Evolutionary conservation across 768 basidiomycete species (phyloP).

Genomic region (Mycena haematopus): DNA sequence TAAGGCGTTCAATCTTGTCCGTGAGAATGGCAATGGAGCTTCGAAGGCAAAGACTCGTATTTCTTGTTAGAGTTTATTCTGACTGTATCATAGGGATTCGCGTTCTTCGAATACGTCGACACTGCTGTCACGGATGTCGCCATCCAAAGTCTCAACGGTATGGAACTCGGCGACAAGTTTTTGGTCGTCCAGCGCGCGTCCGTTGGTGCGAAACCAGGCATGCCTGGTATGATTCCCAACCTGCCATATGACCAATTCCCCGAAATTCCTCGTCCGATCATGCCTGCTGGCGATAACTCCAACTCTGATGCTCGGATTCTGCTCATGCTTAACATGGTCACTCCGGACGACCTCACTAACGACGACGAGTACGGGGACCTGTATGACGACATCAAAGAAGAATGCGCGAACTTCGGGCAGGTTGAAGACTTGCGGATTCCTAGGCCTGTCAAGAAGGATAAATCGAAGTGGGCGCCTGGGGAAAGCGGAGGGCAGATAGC

Average conservation of each 20-base stretch:
- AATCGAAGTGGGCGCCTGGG: conserved; percentile 74
- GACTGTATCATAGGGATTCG: conserved; percentile 77
- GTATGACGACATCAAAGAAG: conserved; percentile 92
- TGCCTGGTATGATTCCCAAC: conserved; percentile 66
- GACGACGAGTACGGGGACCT: conserved; percentile 95
- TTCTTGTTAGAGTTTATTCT: conserved; percentile 13
- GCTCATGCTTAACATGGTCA: conserved; percentile 99
- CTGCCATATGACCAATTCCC: conserved; percentile 83
- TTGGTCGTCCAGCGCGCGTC: conserved; percentile 97
- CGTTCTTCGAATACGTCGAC: conserved; percentile 99
- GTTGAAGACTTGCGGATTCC: conserved; percentile 91
- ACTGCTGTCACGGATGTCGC: conserved; percentile 89
- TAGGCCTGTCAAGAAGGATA: conserved; percentile 86
- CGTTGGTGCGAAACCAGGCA: conserved; percentile 84
- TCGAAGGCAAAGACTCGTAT: conserved; percentile 70
- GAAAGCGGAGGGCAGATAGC: conserved; percentile 61
- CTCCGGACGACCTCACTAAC: conserved; percentile 85
- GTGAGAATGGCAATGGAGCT: conserved; percentile 86
- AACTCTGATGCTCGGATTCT: conserved; percentile 78
- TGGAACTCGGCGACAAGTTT: conserved; percentile 96
- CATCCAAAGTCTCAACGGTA: conserved; percentile 94
- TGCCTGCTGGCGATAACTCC: conserved; percentile 79
- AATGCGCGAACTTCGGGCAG: conserved; percentile 79
- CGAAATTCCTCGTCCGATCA: conserved; percentile 85
- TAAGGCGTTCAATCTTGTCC: conserved; percentile 96